These are phyloP conservation scores for Cutaneotrichosporon sp. DNA, from an alignment of 1,284 basidiomycete species.

Conservation along the genomic window DNA sequence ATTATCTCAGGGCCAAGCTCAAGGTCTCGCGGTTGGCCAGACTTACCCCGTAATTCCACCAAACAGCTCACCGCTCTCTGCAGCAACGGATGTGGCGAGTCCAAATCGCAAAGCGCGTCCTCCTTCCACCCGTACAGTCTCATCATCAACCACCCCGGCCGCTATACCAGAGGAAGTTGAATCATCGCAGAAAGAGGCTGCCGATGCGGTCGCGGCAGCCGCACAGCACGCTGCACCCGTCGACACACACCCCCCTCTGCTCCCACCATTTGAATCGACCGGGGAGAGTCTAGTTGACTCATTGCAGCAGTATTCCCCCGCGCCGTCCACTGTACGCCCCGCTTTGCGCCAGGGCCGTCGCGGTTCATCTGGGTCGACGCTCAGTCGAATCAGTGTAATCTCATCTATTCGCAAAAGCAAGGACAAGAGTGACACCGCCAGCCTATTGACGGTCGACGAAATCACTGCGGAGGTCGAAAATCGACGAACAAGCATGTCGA, in stretches of 20 bases:
- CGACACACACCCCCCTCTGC: conserved; percentile 53
- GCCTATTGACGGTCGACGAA: conserved; percentile 91
- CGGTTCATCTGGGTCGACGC: conserved; percentile 52
- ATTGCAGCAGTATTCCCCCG: conserved; percentile 52
- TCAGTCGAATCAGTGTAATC: conserved; percentile 67
- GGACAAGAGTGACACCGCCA: conserved; percentile 81
- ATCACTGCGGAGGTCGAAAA: conserved; percentile 96
- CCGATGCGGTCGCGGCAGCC: neutral
- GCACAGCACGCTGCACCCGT: neutral
- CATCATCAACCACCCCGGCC: conserved; percentile 20
- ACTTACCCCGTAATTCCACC: neutral
- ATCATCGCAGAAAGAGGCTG: neutral
- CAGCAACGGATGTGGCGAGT: conserved; percentile 5
- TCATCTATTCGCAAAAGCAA: conserved; percentile 70
- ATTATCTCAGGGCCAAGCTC: conserved; percentile 47
- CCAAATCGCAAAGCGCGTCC: conserved; percentile 25
- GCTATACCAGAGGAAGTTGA: conserved; percentile 43
- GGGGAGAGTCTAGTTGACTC: conserved; percentile 72
- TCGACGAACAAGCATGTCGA: conserved; percentile 56
- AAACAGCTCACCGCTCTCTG: conserved; percentile 6
- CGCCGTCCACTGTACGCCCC: conserved; percentile 29
- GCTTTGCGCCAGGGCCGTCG: conserved; percentile 51
- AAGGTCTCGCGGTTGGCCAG: neutral
- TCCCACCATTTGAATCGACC: conserved; percentile 75
- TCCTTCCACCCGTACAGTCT: conserved; percentile 17